Base-by-base conservation (phyloP, 1,139 yeast species). In the Debaryomyces fabryi region DNA sequence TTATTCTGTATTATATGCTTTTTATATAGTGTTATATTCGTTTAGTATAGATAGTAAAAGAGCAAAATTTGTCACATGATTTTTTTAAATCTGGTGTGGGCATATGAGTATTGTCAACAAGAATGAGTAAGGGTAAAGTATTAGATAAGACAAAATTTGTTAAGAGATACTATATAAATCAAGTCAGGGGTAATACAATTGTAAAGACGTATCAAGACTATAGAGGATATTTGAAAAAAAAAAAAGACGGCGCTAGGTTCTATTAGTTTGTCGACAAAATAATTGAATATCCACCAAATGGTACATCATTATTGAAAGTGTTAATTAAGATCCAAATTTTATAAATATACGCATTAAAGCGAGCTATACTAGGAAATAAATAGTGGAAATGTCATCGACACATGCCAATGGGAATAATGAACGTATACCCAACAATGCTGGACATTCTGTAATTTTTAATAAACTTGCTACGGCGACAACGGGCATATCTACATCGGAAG, bases 401-500 rank as follows among this genome's bases (percentile, higher is more conserved):
- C 33, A 38, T 8, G 21, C 33, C 39, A 39, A 42, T 34, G 34
- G 18, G 25, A 27, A 24, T 20, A 21, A 40, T 24, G 44, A 46
- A 13, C 16, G 30, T 20, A 27, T 33, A 18, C 25, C 46, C 16
- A 41, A 41, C 23, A 34, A 39, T 32, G 39, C 42, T 20, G 18
- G 39, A 16, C 23, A 24, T 23, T 18, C 46, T 10, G 16, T 49
- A 7, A 29, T 27, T 7, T 45, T 45, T 20, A 49, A 47, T 25
- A 44, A 45, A 16, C 44, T 23, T 18, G 42, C 47, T 2, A 24
- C 48, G 29, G 46, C 52, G n/a, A 57, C 62, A 35, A 55, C 58
- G n/a, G 56, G 52, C 13, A 39, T 57, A 15, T 53, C 58, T 38
- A 53, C 55, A 3, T 40, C 55, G 15, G 60, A 58, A 13, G 53